Evolutionary conservation across 179 eudicot genomes (phyloP), one percentile per base, ranked within the genome.

Genomic region (Sideroxylon spinosum): DNA sequence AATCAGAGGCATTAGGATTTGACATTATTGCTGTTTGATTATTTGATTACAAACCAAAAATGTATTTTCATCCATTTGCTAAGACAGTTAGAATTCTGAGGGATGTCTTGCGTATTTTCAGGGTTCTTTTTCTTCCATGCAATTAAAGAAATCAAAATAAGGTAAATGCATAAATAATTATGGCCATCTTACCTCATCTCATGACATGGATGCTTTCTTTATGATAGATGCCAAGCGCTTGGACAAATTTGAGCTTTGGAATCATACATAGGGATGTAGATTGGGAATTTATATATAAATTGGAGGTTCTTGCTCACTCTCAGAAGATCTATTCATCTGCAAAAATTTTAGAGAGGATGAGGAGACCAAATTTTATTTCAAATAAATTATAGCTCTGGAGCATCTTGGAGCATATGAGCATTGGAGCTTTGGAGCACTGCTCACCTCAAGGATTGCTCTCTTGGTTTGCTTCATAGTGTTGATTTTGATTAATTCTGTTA

Each of bases 171-270:
- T 88, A 85, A 79, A 79, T 86, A 78, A n/a, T n/a, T 84, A 76
- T 85, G 86, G 78, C 80, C 79, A 65, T 86, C 64, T 84, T 82
- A 53, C 82, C 86, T 83, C 87, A 79, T 84, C 80, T 89, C 91
- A 91, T 91, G 93, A 93, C 95, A 70, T 79, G 86, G 82, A 87
- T 93, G 87, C 97, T 91, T 93, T 95, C 87, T 93, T 87, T 83
- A 91, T 93, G 92, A 92, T 95, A 95, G 98, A 93, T 95, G 90
- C 81, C 91, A 91, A 90, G 94, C 89, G 91, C 97, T 87, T 90
- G 98, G 98, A 89, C 91, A 90, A 91, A 88, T 88, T 79, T 90
- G 97, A 88, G 98, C 98, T 86, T 90, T 93, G 98, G 93, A 89
- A 88, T 85, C 92, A 79, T 91, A 86, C 92, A 78, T 93, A 93